Base-by-base conservation (phyloP, 371 early-diverging fungal species). In the Zychaea mexicana region DNA sequence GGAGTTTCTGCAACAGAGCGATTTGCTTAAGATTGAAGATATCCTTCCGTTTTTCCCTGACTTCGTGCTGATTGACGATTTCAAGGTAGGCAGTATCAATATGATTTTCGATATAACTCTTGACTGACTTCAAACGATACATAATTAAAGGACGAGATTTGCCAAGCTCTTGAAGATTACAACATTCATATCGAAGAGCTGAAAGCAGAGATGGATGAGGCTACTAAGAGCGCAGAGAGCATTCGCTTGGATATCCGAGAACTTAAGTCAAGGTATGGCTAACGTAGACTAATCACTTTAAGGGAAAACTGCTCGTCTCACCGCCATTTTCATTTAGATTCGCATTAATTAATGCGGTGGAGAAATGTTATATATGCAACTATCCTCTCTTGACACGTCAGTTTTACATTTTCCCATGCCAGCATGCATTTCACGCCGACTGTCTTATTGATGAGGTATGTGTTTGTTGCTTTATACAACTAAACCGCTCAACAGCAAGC, bases 31-130 rank as follows among this genome's bases (percentile, higher is more conserved):
- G 65, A 92, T 98, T 57, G 96, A 97, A 70, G 97, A 98, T 69
- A 89, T 98, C 26, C 71, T 98, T 28, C 97, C 96, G 1, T 94
- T 91, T 72, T 97, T 98, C 71, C 97, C 97, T 0, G 97, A 97
- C 62, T 96, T 95, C 77, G 92, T 93, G 0, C 78, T 90, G 0
- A 98, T 98, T 68, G 95, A 96, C 66, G 95, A 96, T 62, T 96
- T 98, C 72, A 97, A 97, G 80, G 86, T 81, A 52, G n/a, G 19
- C 33, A 21, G 6, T 60, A 10, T n/a, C n/a, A n/a, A 6, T 15
- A 4, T 42, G 4, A 4, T 42, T 12, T 42, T 42, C n/a, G 0
- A 7, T 42, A 5, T 12, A 42, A 15, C 15, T 15, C 4, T 42
- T 42, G 15, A 42, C 13, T 6, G n/a, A n/a, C n/a, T n/a, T n/a